Conservation (phyloP, 148 eudicot species). For the Vaccinium myrtillus region DNA sequence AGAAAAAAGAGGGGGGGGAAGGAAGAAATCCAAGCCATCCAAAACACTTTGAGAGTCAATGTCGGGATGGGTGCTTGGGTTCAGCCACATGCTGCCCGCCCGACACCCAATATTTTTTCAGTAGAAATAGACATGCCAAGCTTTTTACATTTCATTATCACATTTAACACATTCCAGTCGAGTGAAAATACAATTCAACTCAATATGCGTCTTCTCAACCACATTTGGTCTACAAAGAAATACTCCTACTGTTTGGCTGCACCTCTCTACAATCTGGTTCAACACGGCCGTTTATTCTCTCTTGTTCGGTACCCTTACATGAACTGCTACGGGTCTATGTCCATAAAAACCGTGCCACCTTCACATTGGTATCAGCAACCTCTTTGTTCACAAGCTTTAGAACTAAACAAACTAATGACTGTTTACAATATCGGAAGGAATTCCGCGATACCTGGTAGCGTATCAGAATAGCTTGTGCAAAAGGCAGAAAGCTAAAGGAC, state of each 20-base stretch:
- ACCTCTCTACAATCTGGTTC: background rate
- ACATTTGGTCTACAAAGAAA: background rate
- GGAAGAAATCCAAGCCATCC: no score
- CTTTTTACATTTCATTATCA: no score
- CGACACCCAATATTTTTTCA: no score
- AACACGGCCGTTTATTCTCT: background rate
- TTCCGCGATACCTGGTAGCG: no score
- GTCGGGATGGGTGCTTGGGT: no score
- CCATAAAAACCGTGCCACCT: background rate
- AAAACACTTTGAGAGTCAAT: no score
- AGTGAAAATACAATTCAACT: no score
- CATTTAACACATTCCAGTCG: no score
- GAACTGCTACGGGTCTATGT: background rate
- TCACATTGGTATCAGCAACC: background rate
- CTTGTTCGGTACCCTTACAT: background rate
- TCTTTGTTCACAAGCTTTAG: background rate
- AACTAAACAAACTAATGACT: background rate
- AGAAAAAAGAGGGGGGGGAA: no score
- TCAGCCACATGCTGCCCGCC: no score
- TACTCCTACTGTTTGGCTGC: background rate
- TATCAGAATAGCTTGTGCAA: background rate
- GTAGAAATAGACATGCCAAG: no score
- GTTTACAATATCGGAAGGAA: background rate
- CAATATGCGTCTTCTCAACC: background rate
- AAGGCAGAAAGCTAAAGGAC: background rate